These are phyloP conservation scores for Metrosideros polymorpha DNA, from an alignment of 441 rosid genomes.

Conservation along the genomic window DNA sequence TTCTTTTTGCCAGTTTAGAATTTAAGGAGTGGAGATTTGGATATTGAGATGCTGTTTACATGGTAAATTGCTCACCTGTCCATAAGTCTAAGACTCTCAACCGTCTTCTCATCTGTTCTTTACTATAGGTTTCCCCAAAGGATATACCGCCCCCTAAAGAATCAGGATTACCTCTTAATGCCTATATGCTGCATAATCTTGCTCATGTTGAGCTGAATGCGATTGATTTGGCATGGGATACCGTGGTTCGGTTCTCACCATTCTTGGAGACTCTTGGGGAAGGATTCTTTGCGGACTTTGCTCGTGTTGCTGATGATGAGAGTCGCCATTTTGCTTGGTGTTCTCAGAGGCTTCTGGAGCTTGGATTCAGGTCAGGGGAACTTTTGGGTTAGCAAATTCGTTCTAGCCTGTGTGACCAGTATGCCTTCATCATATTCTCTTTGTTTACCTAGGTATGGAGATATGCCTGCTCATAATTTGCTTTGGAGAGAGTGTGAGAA, in stretches of 20 bases:
- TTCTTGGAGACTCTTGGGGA: conserved; percentile 43
- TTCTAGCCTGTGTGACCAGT: neutral
- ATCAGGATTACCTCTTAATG: conserved; percentile 77
- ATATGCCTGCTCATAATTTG: conserved; percentile 88
- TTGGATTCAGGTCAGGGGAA: conserved; percentile 63
- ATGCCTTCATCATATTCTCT: neutral
- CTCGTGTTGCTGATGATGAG: conserved; percentile 94
- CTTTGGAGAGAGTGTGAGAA: conserved; percentile 87
- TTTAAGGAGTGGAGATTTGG: neutral
- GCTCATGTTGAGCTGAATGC: conserved; percentile 97
- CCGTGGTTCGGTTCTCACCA: conserved; percentile 85
- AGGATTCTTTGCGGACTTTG: conserved; percentile 77
- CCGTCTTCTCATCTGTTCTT: neutral
- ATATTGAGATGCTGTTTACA: neutral
- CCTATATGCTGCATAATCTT: conserved; percentile 77
- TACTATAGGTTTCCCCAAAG: conserved; percentile 59
- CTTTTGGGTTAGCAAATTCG: neutral
- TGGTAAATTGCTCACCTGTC: neutral
- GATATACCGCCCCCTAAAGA: conserved; percentile 64
- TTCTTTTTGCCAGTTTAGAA: neutral
- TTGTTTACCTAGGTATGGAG: conserved; percentile 50
- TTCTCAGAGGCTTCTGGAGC: conserved; percentile 80
- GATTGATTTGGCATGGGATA: conserved; percentile 96
- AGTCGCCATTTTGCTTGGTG: conserved; percentile 97
- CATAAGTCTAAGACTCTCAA: neutral